phyloP scores from a whole-genome alignment of 2,329 filamentous ascomycete genomes.

The Dactylonectria estremocensis region DNA sequence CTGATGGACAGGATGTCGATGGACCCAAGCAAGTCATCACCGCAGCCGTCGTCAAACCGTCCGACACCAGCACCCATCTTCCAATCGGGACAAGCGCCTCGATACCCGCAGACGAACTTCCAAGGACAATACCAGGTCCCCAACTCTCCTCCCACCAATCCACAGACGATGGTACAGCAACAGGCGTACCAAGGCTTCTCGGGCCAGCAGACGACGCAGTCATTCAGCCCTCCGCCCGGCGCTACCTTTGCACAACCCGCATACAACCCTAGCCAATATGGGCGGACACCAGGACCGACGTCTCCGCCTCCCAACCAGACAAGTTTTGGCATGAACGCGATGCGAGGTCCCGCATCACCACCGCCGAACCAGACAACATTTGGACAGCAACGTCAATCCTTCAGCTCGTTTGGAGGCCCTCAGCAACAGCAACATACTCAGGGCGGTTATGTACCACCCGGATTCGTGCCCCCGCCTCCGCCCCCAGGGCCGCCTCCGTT shows the following conservation, averaged over 20 bases:
- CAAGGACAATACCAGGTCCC: conserved; percentile 73
- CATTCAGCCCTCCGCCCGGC: conserved; percentile 55
- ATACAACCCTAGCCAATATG: conserved; percentile 73
- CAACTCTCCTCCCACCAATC: conserved; percentile 61
- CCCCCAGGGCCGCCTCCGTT: conserved; percentile 75
- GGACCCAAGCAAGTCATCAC: conserved; percentile 68
- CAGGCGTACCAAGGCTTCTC: conserved; percentile 62
- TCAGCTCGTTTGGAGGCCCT: conserved; percentile 52
- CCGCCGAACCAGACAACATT: conserved; percentile 72
- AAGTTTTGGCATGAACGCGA: conserved; percentile 59
- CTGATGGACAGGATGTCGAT: conserved; percentile 98
- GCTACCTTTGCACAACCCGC: conserved; percentile 65
- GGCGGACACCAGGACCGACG: conserved; percentile 70
- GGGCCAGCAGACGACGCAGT: conserved; percentile 40
- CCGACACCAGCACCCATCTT: conserved; percentile 63
- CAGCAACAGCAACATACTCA: conserved; percentile 54
- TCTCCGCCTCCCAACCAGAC: conserved; percentile 77
- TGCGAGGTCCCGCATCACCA: conserved; percentile 64
- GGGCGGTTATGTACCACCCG: conserved; percentile 65
- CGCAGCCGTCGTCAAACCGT: conserved; percentile 42
- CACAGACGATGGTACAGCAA: conserved; percentile 57
- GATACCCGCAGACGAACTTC: conserved; percentile 70
- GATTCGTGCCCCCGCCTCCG: conserved; percentile 75
- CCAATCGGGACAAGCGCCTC: conserved; percentile 61
- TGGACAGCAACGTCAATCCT: conserved; percentile 57